Base-by-base conservation (phyloP, 2,329 filamentous ascomycete species). In the Fusarium gaditjirri region DNA sequence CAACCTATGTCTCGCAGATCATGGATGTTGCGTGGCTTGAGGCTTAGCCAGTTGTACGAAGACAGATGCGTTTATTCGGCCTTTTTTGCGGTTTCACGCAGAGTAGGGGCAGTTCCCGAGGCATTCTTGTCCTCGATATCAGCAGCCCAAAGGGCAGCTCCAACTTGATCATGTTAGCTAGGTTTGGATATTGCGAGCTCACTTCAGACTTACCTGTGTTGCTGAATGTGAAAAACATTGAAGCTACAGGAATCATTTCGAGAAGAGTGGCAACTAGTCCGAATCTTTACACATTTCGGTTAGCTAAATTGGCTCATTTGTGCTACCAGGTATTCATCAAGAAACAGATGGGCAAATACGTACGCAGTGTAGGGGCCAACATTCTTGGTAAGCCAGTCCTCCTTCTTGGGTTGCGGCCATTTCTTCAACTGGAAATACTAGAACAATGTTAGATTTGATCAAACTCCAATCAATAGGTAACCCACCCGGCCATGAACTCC, bases 381-480 rank as follows among this genome's bases (percentile, higher is more conserved):
- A 73, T 94, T 89, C 76, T 89, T 85, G 73, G 90, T 85, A 27
- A 97, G 84, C 86, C 92, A 97, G 53, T 90, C 86, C 50, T 89
- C 86, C 76, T 86, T 88, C 80, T 94, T 88, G 16, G 84, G 84
- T 33, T 85, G 82, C 46, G 88, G 89, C 94, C 94, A 97, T 52
- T 89, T 89, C 84, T 98, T 98, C 69, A 98, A 86, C 84, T 97
- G 93, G 81, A 97, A 98, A 82, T 97, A 98, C 82, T 96, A 33
- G 14, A 59, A 19, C 11, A 44, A n/a, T 7, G 31, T 77, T 59
- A 72, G 61, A 29, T 27, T 9, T 8, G 25, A 13, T n/a, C 25
- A 25, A 35, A 10, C 14, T 31, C n/a, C 6, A 29, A 10, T 50
- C 23, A 19, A 29, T n/a, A 19, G 27, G 8, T n/a, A 38, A 80